Base-by-base conservation (phyloP, 2,329 filamentous ascomycete species). In the Colletotrichum musicola region DNA sequence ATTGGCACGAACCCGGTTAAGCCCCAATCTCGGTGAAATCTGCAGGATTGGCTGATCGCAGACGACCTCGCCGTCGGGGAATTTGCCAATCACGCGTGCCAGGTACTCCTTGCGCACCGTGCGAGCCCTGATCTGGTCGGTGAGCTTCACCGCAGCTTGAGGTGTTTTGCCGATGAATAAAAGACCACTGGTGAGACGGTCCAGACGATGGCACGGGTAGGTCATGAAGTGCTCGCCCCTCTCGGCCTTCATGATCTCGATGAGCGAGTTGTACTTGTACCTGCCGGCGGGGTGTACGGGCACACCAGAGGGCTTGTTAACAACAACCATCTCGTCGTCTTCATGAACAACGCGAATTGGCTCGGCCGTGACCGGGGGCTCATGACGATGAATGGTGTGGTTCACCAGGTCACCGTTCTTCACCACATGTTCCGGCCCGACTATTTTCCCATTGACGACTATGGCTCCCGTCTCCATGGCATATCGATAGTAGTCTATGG, bases 81-180 rank as follows among this genome's bases (percentile, higher is more conserved):
- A 99, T 74, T 93, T 88, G 58, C 96, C 96, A 72, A 93, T 92
- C 10, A 98, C 96, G 46, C 96, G 88, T 3, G 95, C 95, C 25
- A 99, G 85, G 76, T 99, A 99, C 79, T 99, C 96, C 78, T 99
- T 99, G 74, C 94, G 90, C 44, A 99, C 93, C 0, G 92, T 95
- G 42, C 96, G 88, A 5, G 87, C 88, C 72, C 90, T 88, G 67
- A 99, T 93, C 79, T 97, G 92, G 49, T 86, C 82, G 62, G 91
- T 90, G 73, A 99, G 86, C 38, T 85, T 85, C 72, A 95, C 93
- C 0, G 96, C 95, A 0, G 93, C 93, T 75, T 90, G 88, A 44
- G 90, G 86, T 71, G 93, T 90, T 81, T 99, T 99, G 30, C 92
- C 96, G 74, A 99, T 90, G 79, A 99, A 99, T 95, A 99, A 98